Conservation (phyloP, 306 rosid species). For the Quercus berberidifolia region DNA sequence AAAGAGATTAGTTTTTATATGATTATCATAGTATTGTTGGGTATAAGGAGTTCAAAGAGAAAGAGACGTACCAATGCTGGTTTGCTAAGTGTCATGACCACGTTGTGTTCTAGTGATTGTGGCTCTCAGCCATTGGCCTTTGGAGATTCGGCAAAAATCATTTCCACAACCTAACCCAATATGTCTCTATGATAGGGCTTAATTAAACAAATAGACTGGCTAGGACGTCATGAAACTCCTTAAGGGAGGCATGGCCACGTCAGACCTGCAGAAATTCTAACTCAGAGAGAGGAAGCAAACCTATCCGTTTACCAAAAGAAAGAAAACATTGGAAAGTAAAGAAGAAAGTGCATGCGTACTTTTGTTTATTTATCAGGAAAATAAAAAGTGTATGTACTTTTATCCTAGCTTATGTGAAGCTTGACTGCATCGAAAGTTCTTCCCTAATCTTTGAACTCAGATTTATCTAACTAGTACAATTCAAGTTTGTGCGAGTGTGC, state of each 20-base stretch:
- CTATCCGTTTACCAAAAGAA: background rate
- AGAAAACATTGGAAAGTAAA: slow-evolving; percentile 11
- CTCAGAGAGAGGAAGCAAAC: background rate
- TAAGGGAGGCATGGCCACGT: background rate
- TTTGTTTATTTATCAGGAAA: too few species aligned
- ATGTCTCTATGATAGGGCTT: background rate
- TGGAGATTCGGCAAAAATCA: slow-evolving; percentile 42
- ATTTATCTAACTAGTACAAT: too few species aligned
- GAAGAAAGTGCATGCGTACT: background rate
- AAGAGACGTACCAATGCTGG: slow-evolving; percentile 24
- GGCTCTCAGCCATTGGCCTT: slow-evolving; percentile 22
- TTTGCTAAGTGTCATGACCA: slow-evolving; percentile 32
- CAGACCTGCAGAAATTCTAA: background rate
- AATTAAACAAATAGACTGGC: background rate
- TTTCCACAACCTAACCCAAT: slow-evolving; percentile 54
- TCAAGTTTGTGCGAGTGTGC: too few species aligned
- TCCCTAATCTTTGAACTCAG: too few species aligned
- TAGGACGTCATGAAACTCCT: background rate
- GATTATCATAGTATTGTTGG: background rate
- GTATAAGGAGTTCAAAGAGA: background rate
- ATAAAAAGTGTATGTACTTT: too few species aligned
- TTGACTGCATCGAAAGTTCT: background rate
- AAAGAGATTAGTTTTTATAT: background rate
- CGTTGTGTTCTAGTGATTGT: slow-evolving; percentile 18
- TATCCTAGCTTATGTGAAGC: background rate